These are phyloP conservation scores for Arthroderma sp. DNA, from an alignment of 2,329 filamentous ascomycete genomes.

Conservation along the genomic window DNA sequence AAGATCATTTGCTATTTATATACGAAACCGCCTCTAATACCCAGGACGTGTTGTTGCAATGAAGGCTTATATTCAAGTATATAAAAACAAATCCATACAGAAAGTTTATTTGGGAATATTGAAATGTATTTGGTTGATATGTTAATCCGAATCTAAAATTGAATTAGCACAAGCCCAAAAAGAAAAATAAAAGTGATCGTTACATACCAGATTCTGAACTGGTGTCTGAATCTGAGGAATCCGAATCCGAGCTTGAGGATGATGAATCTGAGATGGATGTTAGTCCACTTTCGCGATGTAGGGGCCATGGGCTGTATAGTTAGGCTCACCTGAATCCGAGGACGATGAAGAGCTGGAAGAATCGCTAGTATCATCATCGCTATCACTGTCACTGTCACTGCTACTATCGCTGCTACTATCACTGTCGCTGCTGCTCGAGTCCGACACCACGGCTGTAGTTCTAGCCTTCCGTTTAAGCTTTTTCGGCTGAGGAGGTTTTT, in stretches of 20 bases:
- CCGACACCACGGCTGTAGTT: constrained; percentile 28
- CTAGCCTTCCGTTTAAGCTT: constrained; percentile 16
- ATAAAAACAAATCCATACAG: too few relatives aligned
- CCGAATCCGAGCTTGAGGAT: constrained; percentile 6
- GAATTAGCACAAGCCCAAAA: too few relatives aligned
- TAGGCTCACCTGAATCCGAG: not conserved
- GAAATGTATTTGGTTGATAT: too few relatives aligned
- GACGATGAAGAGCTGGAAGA: not conserved
- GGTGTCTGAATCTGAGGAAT: constrained; percentile 5
- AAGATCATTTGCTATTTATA: too few relatives aligned
- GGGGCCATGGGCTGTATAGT: not conserved
- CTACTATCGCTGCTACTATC: constrained; percentile 14
- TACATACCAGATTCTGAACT: constrained; percentile 4
- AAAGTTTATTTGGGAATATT: too few relatives aligned
- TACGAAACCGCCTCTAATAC: too few relatives aligned
- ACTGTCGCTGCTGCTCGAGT: constrained; percentile 29
- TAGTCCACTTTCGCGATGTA: too few relatives aligned
- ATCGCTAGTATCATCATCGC: constrained; percentile 5
- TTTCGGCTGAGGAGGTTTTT: constrained; percentile 5
- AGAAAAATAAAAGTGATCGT: constrained; percentile 7
- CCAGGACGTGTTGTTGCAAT: too few relatives aligned
- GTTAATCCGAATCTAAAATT: too few relatives aligned
- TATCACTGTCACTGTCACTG: constrained; percentile 16
- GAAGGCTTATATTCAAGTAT: too few relatives aligned
- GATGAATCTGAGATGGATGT: not conserved